These are phyloP conservation scores for Aureobasidium mangrovei DNA, from an alignment of 2,329 filamentous ascomycete genomes.

Conservation along the genomic window DNA sequence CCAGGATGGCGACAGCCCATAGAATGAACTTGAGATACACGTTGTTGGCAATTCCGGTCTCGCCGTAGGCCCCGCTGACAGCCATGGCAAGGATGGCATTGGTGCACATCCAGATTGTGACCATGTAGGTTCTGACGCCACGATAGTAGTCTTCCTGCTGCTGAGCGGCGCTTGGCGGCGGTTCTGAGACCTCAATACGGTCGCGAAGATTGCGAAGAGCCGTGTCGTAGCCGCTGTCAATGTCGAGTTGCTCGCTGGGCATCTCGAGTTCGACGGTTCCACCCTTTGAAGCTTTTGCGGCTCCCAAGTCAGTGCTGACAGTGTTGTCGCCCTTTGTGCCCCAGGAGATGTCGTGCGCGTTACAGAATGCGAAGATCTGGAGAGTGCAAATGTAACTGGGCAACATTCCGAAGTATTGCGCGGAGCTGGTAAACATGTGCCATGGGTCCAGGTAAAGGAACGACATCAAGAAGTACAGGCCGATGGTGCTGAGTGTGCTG, in stretches of 20 bases:
- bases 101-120: slow-evolving; percentile 84
- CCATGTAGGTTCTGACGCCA: slow-evolving; percentile 95
- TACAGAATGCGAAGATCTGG: slow-evolving; percentile 98
- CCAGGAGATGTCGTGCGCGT: slow-evolving; percentile 98
- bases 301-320: slow-evolving; percentile 82
- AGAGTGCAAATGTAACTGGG: slow-evolving; percentile 94
- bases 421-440: slow-evolving; percentile 94
- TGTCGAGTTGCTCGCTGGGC: slow-evolving; percentile 95
- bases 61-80: slow-evolving; percentile 75
- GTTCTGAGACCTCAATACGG: slow-evolving; percentile 67
- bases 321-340: slow-evolving; percentile 98
- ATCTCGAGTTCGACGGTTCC: slow-evolving; percentile 90
- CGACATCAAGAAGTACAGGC: slow-evolving; percentile 92
- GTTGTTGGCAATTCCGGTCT: slow-evolving; percentile 65
- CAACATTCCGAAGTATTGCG: slow-evolving; percentile 86
- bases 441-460: slow-evolving; percentile 96
- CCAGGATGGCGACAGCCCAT: slow-evolving; percentile 79
- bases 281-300: slow-evolving; percentile 64
- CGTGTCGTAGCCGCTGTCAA: slow-evolving; percentile 95
- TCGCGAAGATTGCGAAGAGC: slow-evolving; percentile 93
- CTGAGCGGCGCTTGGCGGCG: slow-evolving; percentile 61
- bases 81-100: slow-evolving; percentile 93
- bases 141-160: slow-evolving; percentile 98
- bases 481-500: slow-evolving; percentile 77
- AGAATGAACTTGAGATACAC: slow-evolving; percentile 88